Evolutionary conservation across 2,329 filamentous ascomycete genomes (phyloP), one percentile per base, ranked within the genome.

Genomic region (Sarocladium oryzae): DNA sequence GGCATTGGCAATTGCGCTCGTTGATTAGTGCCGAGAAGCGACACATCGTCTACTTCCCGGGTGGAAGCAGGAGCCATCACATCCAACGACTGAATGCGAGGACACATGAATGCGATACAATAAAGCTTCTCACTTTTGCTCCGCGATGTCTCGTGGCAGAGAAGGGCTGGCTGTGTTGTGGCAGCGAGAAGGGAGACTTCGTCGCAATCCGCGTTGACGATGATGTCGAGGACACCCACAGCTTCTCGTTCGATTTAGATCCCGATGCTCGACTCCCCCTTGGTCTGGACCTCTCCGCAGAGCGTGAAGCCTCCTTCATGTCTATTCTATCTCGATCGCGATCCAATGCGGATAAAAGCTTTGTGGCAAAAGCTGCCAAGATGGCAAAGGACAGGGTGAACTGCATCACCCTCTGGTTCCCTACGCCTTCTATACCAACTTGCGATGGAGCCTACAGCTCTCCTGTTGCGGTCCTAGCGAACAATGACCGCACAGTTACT

Each of bases 401-500:
- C 62, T 85, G 81, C 65, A 77, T 85, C 58, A 85, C 81, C 16
- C 68, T 84, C 26, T 85, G 82, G 82, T 78, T 75, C 41, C 78
- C 78, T 1, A 28, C 35, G 32, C 18, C 46, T 8, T 52, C 49
- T 6, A 41, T 60, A 23, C 51, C 57, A 18, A 55, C 60, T 2
- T 54, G 51, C 24, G 57, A 65, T 26, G 67, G 63, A 15, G 69
- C 74, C 41, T 81, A 84, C 61, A 59, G 61, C 15, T 66, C 70
- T 16, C 71, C 77, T 1, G 75, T 91, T n/a, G 87, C 84, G 49
- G 78, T 88, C 41, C 71, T 96, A 60, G 82, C 88, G 41, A 96
- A 96, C 70, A 99, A 99, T 64, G 93, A 97, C 70, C 86, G 84
- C 64, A 89, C 88, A 1, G 87, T 97, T 52, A 85, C 86, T 24